Evolutionary conservation across 2,329 filamentous ascomycete genomes (phyloP).

Genomic region (Graphiopsis chlorocephala): DNA sequence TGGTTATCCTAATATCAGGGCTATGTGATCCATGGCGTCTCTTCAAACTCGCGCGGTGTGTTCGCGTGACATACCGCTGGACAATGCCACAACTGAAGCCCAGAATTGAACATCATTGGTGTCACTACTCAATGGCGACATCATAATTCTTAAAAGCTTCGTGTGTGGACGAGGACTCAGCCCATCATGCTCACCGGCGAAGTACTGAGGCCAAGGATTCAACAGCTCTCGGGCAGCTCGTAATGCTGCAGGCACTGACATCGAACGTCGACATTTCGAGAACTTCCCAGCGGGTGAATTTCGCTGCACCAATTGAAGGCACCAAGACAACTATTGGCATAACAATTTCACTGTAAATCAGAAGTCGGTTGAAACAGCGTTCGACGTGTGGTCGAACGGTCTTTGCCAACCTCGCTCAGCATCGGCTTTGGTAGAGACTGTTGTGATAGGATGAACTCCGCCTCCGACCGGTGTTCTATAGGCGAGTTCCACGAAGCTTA

Average conservation of each 20-base stretch:
- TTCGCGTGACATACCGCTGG: background rate
- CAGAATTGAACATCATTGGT: too few species aligned
- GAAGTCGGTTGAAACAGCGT: background rate
- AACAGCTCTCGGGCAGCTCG: too few species aligned
- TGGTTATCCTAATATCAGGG: background rate
- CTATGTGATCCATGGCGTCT: background rate
- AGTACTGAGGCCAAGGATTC: background rate
- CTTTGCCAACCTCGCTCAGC: background rate
- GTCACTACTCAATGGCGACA: background rate
- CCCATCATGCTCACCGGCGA: background rate
- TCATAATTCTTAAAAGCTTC: background rate
- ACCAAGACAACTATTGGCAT: background rate
- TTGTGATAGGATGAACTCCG: background rate
- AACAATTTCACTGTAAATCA: background rate
- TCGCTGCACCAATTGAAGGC: too few species aligned
- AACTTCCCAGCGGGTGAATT: too few species aligned
- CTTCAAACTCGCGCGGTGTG: background rate
- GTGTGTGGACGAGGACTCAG: background rate
- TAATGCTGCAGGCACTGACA: too few species aligned
- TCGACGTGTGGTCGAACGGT: background rate
- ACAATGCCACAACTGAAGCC: background rate
- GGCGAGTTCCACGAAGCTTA: background rate
- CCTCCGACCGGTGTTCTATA: background rate
- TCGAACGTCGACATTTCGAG: background rate
- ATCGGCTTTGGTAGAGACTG: background rate